These are phyloP conservation scores for Ogataea hybrid DNA, from an alignment of 1,139 yeast genomes.

Conservation along the genomic window DNA sequence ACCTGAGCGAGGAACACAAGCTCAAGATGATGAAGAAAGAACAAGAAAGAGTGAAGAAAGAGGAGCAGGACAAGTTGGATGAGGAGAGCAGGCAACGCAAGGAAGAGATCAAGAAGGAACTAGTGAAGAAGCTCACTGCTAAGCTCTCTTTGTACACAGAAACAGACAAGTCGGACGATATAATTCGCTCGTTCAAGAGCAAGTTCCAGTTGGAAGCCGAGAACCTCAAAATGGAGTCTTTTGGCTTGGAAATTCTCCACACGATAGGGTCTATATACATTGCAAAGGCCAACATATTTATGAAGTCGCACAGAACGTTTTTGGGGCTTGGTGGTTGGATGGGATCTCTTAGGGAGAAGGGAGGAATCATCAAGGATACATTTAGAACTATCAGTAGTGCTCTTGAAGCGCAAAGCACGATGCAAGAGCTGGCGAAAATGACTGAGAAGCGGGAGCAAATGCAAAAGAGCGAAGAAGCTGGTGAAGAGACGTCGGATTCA, in stretches of 20 bases:
- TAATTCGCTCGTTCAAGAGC: constrained; percentile 63
- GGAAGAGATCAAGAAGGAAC: constrained; percentile 65
- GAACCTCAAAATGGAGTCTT: constrained; percentile 74
- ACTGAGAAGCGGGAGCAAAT: constrained; percentile 54
- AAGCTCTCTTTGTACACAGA: constrained; percentile 79
- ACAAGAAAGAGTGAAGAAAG: constrained; percentile 51
- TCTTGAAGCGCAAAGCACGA: constrained; percentile 85
- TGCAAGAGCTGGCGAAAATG: constrained; percentile 78
- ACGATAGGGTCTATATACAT: constrained; percentile 70
- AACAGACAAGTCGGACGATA: constrained; percentile 69
- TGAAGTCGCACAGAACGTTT: constrained; percentile 45
- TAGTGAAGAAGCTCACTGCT: constrained; percentile 63
- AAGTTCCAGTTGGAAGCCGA: constrained; percentile 83
- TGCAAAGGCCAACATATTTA: constrained; percentile 55
- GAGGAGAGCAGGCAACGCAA: constrained; percentile 73
- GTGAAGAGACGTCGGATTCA: constrained; percentile 5
- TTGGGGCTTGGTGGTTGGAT: constrained; percentile 88
- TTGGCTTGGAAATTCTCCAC: constrained; percentile 73
- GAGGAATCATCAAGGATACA: constrained; percentile 85
- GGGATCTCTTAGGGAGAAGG: constrained; percentile 83
- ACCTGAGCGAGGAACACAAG: constrained; percentile 31
- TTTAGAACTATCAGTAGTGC: constrained; percentile 85
- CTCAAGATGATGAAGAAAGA: constrained; percentile 34
- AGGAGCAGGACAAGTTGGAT: constrained; percentile 73
- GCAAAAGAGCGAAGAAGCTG: constrained; percentile 29